phyloP scores from a whole-genome alignment of 441 rosid genomes.

The Pelargonium australe region DNA sequence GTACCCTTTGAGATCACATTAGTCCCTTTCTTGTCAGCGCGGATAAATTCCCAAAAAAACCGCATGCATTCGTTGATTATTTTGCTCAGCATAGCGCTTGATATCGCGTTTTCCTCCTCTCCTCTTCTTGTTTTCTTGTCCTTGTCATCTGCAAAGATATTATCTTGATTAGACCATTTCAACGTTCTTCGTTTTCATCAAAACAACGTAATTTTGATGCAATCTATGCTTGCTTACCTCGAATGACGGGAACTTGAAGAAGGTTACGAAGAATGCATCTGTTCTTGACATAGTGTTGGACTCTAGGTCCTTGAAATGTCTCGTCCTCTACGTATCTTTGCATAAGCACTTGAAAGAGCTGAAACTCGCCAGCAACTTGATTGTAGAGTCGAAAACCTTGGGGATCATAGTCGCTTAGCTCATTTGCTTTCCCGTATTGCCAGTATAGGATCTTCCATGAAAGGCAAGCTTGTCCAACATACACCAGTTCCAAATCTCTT shows the following conservation, averaged over 20 bases:
- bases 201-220: too few relatives aligned
- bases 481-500: not conserved
- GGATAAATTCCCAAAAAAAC: not conserved
- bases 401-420: not conserved
- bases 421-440: not conserved
- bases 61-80: not conserved
- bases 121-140: not conserved
- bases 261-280: not conserved
- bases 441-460: not conserved
- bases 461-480: not conserved
- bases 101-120: not conserved
- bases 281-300: not conserved
- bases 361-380: not conserved
- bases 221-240: not conserved
- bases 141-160: not conserved
- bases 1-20: not conserved
- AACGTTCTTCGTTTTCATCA: too few relatives aligned
- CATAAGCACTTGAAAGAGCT: slow-evolving; percentile 1
- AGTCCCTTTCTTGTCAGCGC: not conserved
- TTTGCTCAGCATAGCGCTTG: not conserved
- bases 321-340: not conserved
- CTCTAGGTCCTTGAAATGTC: not conserved
- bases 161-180: too few relatives aligned
- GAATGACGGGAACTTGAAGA: not conserved
- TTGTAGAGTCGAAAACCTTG: not conserved